Evolutionary conservation across 129 eudicot species (phyloP), one percentile per base, ranked within the genome.

Genomic region (Flaveria trinervia): DNA sequence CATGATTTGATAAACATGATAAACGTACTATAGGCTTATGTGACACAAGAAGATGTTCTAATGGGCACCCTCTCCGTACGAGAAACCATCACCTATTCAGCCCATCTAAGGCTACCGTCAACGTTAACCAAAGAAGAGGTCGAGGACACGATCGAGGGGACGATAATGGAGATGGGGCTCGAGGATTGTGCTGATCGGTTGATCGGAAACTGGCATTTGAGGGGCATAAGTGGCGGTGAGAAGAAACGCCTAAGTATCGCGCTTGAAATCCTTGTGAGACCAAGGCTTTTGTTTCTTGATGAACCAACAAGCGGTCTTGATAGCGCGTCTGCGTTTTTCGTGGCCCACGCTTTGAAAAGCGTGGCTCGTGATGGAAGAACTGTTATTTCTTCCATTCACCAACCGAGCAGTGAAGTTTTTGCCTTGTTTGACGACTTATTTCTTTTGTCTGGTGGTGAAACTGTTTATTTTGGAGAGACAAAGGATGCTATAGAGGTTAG

Each of bases 271-370:
- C 88, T 92, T 2, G 89, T 82, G 3, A 85, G 87, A 25, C 96
- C 97, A 26, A 89, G 84, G 4, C 70, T 92, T 39, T 70, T 92
- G 85, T 89, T 89, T 80, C 88, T 92, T 14, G 97, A 92, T 33
- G 97, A 92, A 72, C 97, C 97, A 33, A 92, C 97, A 41, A 89
- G 92, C 61, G 97, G 97, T 49, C 89, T 92, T 5, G 97, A 92
- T 50, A 92, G 96, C 62, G 97, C 97, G 1, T 76, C 97, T 1
- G 93, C 96, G 1, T 92, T 87, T 83, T 92, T 92, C 16, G 97
- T 92, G 70, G 86, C 86, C 30, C 97, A 92, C 30, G 82, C 93
- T 55, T 82, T 92, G n/a, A 86, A 80, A 79, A 84, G 84, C 45
- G 80, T 92, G 57, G 93, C 97, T 51, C 88, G 89, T 28, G 97